A percentile compares a stretch with the other conserved stretches of the same genome.
phyloP scores from a whole-genome alignment of 495 filamentous ascomycete species.

The Penicilliopsis zonata region DNA sequence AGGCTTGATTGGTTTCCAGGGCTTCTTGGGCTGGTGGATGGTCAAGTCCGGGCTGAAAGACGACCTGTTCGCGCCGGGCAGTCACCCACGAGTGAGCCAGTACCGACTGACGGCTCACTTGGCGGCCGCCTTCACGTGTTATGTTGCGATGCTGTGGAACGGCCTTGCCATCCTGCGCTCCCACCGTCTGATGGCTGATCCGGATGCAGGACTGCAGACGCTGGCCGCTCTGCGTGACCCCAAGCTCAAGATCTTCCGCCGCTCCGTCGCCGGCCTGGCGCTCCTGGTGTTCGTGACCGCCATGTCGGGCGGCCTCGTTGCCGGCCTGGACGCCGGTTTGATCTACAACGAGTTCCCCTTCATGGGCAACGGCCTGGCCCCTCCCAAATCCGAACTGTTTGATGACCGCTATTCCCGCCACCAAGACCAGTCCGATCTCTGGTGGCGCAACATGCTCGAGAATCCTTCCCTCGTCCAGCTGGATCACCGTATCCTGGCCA shows the following conservation, averaged over 20 bases:
- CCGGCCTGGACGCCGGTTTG: conserved; percentile 86
- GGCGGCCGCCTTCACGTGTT: conserved; percentile 80
- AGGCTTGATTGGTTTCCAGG: conserved; percentile 86
- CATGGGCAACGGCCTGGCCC: conserved; percentile 76
- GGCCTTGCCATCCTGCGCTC: conserved; percentile 75
- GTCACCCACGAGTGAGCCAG: conserved; percentile 84
- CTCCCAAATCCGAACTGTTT: conserved; percentile 73
- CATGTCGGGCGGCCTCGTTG: conserved; percentile 87
- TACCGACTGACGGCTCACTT: conserved; percentile 87
- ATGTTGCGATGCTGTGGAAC: conserved; percentile 87
- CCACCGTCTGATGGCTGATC: conserved; percentile 51
- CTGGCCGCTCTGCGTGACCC: conserved; percentile 51
- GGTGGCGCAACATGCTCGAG: conserved; percentile 95
- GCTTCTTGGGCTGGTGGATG: conserved; percentile 98
- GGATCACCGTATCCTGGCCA: conserved; percentile 87
- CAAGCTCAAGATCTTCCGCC: conserved; percentile 56
- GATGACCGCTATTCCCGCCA: conserved; percentile 74
- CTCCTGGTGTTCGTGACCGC: conserved; percentile 76
- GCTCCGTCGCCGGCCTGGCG: conserved; percentile 58
- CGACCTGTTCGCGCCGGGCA: conserved; percentile 82
- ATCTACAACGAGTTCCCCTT: conserved; percentile 98
- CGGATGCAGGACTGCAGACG: conserved; percentile 39
- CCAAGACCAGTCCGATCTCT: conserved; percentile 64
- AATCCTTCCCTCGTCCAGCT: conserved; percentile 92
- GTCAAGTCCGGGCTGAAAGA: conserved; percentile 91